Percentiles rank a stretch among this genome's conserved stretches.
These are phyloP conservation scores for Eruca vesicaria DNA, from an alignment of 441 rosid genomes.

Conservation along the genomic window DNA sequence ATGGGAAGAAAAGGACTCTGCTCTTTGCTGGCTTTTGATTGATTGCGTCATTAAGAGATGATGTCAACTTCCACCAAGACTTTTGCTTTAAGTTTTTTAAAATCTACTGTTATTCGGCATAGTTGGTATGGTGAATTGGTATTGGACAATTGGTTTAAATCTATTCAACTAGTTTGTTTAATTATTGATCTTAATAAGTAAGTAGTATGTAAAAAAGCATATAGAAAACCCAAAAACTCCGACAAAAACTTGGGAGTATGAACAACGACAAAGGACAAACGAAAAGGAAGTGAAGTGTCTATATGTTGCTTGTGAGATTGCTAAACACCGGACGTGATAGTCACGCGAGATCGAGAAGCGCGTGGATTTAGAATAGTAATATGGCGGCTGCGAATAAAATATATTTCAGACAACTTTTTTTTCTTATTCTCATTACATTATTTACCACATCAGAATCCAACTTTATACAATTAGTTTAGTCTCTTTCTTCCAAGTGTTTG, in stretches of 20 bases:
- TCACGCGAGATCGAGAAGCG: slow-evolving; percentile 2
- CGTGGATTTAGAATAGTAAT: slow-evolving; percentile 16
- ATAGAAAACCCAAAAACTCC: background rate
- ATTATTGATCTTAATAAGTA: background rate
- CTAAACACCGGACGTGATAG: background rate
- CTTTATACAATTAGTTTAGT: background rate
- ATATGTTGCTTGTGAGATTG: background rate
- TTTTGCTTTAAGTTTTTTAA: background rate
- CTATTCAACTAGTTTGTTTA: background rate
- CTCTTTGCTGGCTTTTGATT: background rate
- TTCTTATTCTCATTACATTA: background rate
- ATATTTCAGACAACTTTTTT: background rate
- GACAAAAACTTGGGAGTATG: background rate
- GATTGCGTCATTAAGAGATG: slow-evolving; percentile 11
- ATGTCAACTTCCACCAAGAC: background rate
- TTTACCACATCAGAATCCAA: background rate
- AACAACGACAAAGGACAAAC: background rate
- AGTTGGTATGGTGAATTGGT: background rate
- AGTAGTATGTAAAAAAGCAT: background rate
- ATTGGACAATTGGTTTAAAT: background rate
- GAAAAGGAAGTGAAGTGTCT: background rate
- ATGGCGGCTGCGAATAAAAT: slow-evolving; percentile 17
- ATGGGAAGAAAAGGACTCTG: too few species aligned
- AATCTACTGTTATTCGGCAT: background rate
- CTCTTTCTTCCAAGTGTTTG: background rate